Evolutionary conservation across 176 grass and related monocot species (phyloP), one percentile per base, ranked within the genome.

Genomic region (Typha latifolia): DNA sequence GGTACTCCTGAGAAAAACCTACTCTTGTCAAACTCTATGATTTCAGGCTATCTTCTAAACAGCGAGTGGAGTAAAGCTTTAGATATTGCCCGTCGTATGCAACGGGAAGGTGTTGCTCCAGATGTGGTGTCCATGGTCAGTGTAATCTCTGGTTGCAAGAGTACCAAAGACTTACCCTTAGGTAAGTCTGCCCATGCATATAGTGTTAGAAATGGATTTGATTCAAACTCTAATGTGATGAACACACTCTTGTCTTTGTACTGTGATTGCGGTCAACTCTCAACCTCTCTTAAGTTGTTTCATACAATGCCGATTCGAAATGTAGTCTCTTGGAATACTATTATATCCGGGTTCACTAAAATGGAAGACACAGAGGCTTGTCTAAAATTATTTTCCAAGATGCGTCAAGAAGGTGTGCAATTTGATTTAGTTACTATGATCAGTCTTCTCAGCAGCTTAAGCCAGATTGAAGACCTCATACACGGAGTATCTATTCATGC

Each of bases 321-420:
- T 24, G 66, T 83, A 53, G 80, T 90, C 71, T 90, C 87, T 64
- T 90, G 87, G 87, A 90, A 90, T 78, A 86, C 83, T 51, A 77
- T 90, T 62, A 86, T 90, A 83, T 82, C 76, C 51, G 73, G 80
- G 62, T 82, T 66, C 63, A 76, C 77, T 74, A 84, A 80, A 66
- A 70, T 64, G 11, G 69, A 69, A 77, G 77, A 78, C 20, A 67
- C 47, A 19, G 63, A 77, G 16, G 21, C 73, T 52, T 83, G 62
- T 70, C 13, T 90, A 78, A 56, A 49, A 32, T 49, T 79, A 12
- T 90, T 86, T 74, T 24, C 43, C 34, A 56, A 69, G 55, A 90
- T 90, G 87, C 15, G 77, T n/a, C 73, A 72, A 55, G 70, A 69
- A 62, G 73, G 49, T 27, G 13, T 80, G 34, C 70, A 32, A 49